Percentiles rank a stretch among this genome's conserved stretches.
Conservation (phyloP, 2,329 filamentous ascomycete species). For the Xylaria sp. region DNA sequence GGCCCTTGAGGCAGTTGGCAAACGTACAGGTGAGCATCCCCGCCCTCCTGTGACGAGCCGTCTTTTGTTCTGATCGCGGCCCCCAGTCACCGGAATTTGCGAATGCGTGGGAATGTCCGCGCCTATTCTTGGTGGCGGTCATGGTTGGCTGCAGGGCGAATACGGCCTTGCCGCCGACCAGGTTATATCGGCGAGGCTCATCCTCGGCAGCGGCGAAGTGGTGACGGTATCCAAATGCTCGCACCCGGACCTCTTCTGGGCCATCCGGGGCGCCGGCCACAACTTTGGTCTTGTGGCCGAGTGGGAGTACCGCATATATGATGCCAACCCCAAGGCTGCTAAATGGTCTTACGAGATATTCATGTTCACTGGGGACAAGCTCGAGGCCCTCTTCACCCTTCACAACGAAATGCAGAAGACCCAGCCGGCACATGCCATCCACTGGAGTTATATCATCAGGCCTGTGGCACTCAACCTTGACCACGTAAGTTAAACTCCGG, state of each 20-base stretch:
- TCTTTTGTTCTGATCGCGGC: no score
- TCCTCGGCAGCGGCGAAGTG: constrained; percentile 36
- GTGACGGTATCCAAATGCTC: constrained; percentile 38
- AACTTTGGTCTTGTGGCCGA: constrained; percentile 41
- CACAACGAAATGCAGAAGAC: constrained; percentile 23
- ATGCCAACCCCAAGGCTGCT: constrained; percentile 2
- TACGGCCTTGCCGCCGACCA: constrained; percentile 40
- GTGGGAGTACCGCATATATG: constrained; percentile 35
- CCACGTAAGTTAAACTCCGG: constrained; percentile 29
- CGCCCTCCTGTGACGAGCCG: no score
- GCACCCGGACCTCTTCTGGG: constrained; percentile 47
- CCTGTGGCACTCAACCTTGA: constrained; percentile 33
- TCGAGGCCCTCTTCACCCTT: constrained; percentile 32
- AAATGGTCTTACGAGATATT: constrained; percentile 40
- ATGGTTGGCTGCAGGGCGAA: constrained; percentile 45
- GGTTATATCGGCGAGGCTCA: constrained; percentile 36
- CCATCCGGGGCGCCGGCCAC: constrained; percentile 39
- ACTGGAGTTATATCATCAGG: constrained; percentile 41
- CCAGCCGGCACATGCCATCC: constrained; percentile 35
- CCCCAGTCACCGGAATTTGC: constrained; percentile 59
- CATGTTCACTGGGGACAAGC: constrained; percentile 39
- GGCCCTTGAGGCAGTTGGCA: no score
- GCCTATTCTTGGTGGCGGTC: constrained; percentile 57
- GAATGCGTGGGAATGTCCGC: constrained; percentile 62
- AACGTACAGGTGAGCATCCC: no score